These are phyloP conservation scores for Cetraspora pellucida DNA, from an alignment of 192 early-diverging fungal species.

Conservation along the genomic window DNA sequence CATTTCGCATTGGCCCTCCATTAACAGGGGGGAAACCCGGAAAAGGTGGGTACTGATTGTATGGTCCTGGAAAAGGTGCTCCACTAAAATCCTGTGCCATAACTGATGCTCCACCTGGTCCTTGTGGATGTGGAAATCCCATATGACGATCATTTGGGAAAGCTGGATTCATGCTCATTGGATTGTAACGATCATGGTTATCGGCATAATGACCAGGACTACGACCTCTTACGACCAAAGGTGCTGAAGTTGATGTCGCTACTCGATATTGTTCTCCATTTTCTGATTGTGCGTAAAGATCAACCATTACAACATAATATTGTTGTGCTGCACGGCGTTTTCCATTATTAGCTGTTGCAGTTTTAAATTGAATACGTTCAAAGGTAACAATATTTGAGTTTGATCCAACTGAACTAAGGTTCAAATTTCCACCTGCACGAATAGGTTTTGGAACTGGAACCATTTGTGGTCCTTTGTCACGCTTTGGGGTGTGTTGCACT, in stretches of 20 bases:
- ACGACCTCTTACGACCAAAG: constrained; percentile 91
- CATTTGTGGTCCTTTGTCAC: constrained; percentile 90
- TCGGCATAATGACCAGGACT: constrained; percentile 93
- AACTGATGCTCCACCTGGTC: constrained; percentile 22
- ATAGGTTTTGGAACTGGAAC: constrained; percentile 61
- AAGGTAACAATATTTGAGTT: constrained; percentile 69
- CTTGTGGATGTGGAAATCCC: constrained; percentile 12
- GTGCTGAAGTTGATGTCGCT: constrained; percentile 73
- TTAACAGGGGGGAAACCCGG: constrained; percentile 5
- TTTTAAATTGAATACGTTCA: constrained; percentile 96
- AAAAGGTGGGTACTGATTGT: constrained; percentile 26
- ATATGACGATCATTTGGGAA: constrained; percentile 29
- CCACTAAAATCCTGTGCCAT: constrained; percentile 31
- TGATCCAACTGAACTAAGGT: constrained; percentile 35
- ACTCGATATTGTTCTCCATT: constrained; percentile 60
- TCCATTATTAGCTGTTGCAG: constrained; percentile 93
- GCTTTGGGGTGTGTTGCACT: constrained; percentile 86
- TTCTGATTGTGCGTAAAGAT: constrained; percentile 74
- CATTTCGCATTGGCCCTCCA: not conserved
- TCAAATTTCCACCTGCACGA: constrained; percentile 60
- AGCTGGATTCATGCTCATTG: constrained; percentile 31
- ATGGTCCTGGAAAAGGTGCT: constrained; percentile 20
- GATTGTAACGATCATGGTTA: constrained; percentile 46
- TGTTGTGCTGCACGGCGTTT: constrained; percentile 93
- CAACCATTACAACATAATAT: constrained; percentile 81